Evolutionary conservation across 2,329 filamentous ascomycete species (phyloP).

Genomic region (Aureobasidium sp.): DNA sequence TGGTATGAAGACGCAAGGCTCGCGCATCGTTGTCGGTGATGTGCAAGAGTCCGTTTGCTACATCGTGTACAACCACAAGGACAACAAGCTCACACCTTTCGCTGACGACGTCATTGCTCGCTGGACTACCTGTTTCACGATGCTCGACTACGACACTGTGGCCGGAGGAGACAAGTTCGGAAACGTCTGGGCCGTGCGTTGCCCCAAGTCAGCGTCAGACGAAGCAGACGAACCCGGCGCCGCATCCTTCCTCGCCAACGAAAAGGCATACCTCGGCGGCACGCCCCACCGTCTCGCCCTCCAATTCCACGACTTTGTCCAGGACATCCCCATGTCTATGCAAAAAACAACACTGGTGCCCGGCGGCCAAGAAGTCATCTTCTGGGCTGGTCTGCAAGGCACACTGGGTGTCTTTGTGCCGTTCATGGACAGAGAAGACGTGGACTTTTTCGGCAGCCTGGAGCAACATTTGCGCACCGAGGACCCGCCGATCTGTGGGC

Average conservation of each 20-base stretch:
- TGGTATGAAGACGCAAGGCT: constrained; percentile 81
- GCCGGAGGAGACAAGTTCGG: constrained; percentile 97
- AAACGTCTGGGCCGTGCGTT: constrained; percentile 88
- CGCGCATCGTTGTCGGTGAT: constrained; percentile 84
- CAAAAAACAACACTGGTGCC: constrained; percentile 84
- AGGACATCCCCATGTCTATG: constrained; percentile 87
- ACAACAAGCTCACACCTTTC: constrained; percentile 89
- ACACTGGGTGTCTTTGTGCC: constrained; percentile 91
- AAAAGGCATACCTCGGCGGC: constrained; percentile 82
- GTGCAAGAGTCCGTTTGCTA: constrained; percentile 87
- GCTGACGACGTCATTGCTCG: constrained; percentile 82
- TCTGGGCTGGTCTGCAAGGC: constrained; percentile 93
- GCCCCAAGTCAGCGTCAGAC: constrained; percentile 75
- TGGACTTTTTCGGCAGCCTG: constrained; percentile 94
- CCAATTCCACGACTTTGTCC: constrained; percentile 81
- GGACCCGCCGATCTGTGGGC: constrained; percentile 78
- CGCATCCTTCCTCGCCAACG: constrained; percentile 84
- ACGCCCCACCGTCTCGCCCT: constrained; percentile 77
- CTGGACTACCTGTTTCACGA: constrained; percentile 84
- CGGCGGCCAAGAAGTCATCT: constrained; percentile 80
- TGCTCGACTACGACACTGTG: constrained; percentile 96
- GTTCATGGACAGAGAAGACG: constrained; percentile 84
- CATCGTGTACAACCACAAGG: constrained; percentile 85
- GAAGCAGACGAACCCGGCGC: constrained; percentile 89
- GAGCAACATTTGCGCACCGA: constrained; percentile 82